Evolutionary conservation across 1,284 basidiomycete species (phyloP).

Genomic region (Cutaneotrichosporon cavernicola): DNA sequence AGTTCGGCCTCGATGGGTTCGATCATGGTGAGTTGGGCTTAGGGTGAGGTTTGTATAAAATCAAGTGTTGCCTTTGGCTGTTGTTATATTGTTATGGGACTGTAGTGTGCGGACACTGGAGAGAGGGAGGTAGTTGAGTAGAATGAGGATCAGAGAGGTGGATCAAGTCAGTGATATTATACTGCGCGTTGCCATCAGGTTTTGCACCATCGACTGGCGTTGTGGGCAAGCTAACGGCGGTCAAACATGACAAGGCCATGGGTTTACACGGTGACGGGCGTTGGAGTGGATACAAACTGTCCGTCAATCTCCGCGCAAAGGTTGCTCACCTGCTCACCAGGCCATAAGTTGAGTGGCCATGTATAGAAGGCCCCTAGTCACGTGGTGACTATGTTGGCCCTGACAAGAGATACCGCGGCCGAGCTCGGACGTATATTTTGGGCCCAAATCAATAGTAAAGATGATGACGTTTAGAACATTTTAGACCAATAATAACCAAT

Average conservation of each 20-base stretch:
- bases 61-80: not conserved
- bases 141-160: not conserved
- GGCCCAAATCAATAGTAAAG: not conserved
- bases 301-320: slow-evolving; percentile 16
- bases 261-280: not conserved
- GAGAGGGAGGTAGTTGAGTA: not conserved
- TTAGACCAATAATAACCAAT: too few relatives aligned
- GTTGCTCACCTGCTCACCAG: not conserved
- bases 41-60: not conserved
- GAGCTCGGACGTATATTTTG: not conserved
- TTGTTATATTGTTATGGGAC: not conserved
- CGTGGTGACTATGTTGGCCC: not conserved
- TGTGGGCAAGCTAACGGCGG: not conserved
- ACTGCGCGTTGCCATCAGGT: not conserved
- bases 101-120: not conserved
- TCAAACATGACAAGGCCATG: not conserved
- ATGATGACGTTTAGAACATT: too few relatives aligned
- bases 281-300: not conserved
- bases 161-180: not conserved
- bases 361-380: too few relatives aligned
- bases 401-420: not conserved
- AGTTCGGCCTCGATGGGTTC: slow-evolving; percentile 46
- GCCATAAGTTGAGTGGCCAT: not conserved
- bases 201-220: not conserved
- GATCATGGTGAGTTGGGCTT: slow-evolving; percentile 26